These are phyloP conservation scores for Axilococcus clingmanii DNA, from an alignment of 139 green algal genomes.

Conservation along the genomic window DNA sequence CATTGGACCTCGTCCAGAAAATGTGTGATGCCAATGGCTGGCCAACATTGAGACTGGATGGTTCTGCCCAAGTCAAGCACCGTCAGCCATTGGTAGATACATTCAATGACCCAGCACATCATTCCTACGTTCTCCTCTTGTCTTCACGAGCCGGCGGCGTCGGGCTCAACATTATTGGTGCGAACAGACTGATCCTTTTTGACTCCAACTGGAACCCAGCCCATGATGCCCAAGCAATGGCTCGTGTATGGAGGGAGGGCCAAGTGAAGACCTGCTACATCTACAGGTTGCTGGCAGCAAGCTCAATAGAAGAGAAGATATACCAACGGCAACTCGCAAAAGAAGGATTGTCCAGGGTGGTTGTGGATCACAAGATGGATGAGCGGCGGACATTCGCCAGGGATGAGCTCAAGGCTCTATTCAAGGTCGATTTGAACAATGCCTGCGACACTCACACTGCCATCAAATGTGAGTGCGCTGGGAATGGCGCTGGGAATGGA, in stretches of 20 bases:
- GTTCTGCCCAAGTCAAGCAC: constrained; percentile 40
- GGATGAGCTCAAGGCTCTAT: constrained; percentile 66
- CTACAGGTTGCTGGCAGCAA: constrained; percentile 67
- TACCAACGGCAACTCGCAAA: constrained; percentile 80
- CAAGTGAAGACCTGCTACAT: constrained; percentile 64
- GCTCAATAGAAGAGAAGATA: constrained; percentile 85
- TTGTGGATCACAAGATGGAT: constrained; percentile 9
- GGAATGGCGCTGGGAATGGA: too few relatives aligned
- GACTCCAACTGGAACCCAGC: constrained; percentile 67
- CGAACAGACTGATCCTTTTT: constrained; percentile 57
- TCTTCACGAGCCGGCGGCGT: constrained; percentile 74
- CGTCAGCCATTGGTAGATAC: constrained; percentile 62
- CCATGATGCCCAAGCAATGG: constrained; percentile 63
- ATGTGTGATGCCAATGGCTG: constrained; percentile 21
- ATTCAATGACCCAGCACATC: constrained; percentile 60
- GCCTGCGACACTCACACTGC: too few relatives aligned
- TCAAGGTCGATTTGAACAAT: constrained; percentile 42
- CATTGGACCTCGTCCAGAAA: constrained; percentile 51
- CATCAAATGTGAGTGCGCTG: too few relatives aligned
- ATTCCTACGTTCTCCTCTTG: constrained; percentile 85
- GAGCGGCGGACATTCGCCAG: constrained; percentile 33
- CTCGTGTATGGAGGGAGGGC: constrained; percentile 73
- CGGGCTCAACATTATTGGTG: constrained; percentile 82
- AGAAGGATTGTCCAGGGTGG: constrained; percentile 39
- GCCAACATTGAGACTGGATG: constrained; percentile 57